phyloP scores from a whole-genome alignment of 2,329 filamentous ascomycete species.

The Colletotrichum viniferum region DNA sequence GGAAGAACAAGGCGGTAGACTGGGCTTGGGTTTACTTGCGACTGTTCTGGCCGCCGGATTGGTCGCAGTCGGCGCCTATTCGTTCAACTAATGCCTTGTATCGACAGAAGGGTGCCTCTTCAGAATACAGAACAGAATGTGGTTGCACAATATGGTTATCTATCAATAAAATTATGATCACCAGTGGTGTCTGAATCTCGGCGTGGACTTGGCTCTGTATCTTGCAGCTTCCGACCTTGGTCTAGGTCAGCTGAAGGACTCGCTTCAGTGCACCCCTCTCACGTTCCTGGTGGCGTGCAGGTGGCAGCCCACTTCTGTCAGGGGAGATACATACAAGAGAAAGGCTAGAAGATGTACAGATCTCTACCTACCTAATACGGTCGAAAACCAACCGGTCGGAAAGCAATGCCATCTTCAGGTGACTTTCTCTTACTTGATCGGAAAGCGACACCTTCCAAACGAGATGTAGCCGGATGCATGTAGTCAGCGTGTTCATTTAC shows the following conservation, averaged over 20 bases:
- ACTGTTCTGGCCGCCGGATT: neutral
- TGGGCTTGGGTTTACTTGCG: neutral
- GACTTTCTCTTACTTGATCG: neutral
- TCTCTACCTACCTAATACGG: neutral
- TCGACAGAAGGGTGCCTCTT: neutral
- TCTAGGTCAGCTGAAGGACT: neutral
- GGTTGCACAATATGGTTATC: accelerated
- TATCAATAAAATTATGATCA: neutral
- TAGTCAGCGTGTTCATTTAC: neutral
- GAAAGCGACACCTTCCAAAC: neutral
- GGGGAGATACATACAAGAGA: neutral
- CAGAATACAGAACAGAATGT: neutral
- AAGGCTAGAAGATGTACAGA: neutral
- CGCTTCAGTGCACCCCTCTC: neutral
- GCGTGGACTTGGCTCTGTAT: neutral
- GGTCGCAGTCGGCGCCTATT: neutral
- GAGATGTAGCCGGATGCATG: neutral
- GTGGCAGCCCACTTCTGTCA: neutral
- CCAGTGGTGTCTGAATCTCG: neutral
- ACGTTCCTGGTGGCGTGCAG: neutral
- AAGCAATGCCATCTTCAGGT: neutral
- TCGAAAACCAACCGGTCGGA: neutral
- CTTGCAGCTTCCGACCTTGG: neutral
- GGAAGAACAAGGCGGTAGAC: neutral
- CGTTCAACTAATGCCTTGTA: neutral